These are phyloP conservation scores for Coniella lustricola DNA, from an alignment of 2,329 filamentous ascomycete genomes.

Conservation along the genomic window DNA sequence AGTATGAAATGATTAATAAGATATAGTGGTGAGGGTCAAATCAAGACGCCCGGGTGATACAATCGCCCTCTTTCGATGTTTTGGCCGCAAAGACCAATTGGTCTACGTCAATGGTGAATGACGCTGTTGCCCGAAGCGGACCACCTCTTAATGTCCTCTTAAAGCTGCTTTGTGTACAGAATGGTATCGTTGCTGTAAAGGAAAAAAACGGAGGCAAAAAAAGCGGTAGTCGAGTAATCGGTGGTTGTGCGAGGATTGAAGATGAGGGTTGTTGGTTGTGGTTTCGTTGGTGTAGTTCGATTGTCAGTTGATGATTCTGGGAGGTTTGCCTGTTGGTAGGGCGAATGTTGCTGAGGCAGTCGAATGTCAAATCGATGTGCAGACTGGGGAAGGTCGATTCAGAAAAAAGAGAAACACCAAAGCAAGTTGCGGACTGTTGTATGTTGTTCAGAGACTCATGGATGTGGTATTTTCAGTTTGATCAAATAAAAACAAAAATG, in stretches of 20 bases:
- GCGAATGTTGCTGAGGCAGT: conserved; percentile 15
- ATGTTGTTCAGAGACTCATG: conserved; percentile 38
- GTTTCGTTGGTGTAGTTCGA: too few species aligned
- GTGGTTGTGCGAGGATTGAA: background rate
- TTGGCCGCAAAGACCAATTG: conserved; percentile 11
- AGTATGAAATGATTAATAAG: conserved; percentile 18
- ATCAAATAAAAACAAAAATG: conserved; percentile 23
- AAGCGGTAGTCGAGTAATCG: background rate
- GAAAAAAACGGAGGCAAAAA: too few species aligned
- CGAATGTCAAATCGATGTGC: conserved; percentile 12
- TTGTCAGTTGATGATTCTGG: too few species aligned
- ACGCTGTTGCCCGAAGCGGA: conserved; percentile 12
- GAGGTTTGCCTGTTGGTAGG: too few species aligned
- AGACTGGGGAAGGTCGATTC: conserved; percentile 10
- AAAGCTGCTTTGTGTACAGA: conserved; percentile 11
- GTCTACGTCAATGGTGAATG: conserved; percentile 18
- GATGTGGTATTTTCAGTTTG: conserved; percentile 28
- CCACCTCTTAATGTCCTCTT: too few species aligned
- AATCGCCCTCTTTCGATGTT: conserved; percentile 17
- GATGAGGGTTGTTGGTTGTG: conserved; percentile 3
- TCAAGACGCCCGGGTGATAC: conserved; percentile 20
- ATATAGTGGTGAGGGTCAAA: conserved; percentile 21
- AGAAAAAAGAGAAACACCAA: conserved; percentile 17
- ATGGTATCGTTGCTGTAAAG: background rate
- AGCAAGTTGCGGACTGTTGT: conserved; percentile 34